Conservation (phyloP, 306 rosid species). For the Sicyos edulis region DNA sequence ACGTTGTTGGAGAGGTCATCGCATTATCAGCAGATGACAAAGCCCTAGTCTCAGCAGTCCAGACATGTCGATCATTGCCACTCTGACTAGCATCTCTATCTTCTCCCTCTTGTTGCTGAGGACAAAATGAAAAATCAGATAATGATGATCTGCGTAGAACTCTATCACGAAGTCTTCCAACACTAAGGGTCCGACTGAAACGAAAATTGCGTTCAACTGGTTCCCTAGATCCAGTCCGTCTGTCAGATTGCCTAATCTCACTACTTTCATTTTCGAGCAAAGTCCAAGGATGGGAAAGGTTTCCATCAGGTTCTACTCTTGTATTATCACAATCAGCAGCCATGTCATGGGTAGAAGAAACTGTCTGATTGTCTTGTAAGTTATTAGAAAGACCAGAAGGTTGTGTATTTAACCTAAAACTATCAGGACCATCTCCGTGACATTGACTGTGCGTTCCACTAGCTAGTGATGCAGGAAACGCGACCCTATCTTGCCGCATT, state of each 20-base stretch:
- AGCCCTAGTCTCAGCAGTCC: slow-evolving; percentile 42
- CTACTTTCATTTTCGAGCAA: slow-evolving; percentile 41
- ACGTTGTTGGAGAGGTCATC: slow-evolving; percentile 37
- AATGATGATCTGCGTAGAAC: slow-evolving; percentile 84
- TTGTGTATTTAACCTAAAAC: slow-evolving; percentile 33
- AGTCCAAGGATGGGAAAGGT: slow-evolving; percentile 43
- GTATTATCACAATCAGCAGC: slow-evolving; percentile 33
- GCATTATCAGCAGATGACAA: slow-evolving; percentile 32
- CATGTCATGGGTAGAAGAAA: slow-evolving; percentile 37
- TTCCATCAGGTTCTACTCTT: slow-evolving; percentile 37
- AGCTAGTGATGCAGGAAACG: slow-evolving; percentile 37
- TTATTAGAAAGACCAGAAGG: slow-evolving; percentile 29
- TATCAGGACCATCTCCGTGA: slow-evolving; percentile 40
- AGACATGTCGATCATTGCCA: slow-evolving; percentile 34
- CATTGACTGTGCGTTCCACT: slow-evolving; percentile 30
- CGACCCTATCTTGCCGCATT: slow-evolving; percentile 35
- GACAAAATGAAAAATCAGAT: slow-evolving; percentile 62
- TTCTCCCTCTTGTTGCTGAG: slow-evolving; percentile 74
- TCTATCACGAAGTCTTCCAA: slow-evolving; percentile 98
- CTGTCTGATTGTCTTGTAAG: slow-evolving; percentile 32
- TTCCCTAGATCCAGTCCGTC: slow-evolving; percentile 63
- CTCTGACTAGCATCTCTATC: slow-evolving; percentile 46
- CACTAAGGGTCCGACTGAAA: slow-evolving; percentile 91
- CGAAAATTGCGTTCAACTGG: slow-evolving; percentile 85
- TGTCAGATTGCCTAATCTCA: slow-evolving; percentile 52